phyloP scores from a whole-genome alignment of 768 basidiomycete species.

The Leccinum subtestaceum region DNA sequence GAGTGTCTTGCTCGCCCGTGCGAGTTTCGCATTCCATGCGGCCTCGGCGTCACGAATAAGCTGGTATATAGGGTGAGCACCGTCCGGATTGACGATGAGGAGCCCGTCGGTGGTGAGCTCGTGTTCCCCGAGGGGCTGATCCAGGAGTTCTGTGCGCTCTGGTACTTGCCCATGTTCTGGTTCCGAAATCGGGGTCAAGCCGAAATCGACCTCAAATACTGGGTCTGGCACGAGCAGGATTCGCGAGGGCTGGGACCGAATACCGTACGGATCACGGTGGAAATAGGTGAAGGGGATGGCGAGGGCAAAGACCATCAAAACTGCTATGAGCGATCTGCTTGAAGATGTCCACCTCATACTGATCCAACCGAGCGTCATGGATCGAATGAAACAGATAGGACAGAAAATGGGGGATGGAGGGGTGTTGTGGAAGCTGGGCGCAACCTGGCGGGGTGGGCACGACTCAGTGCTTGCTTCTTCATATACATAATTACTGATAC shows the following conservation, averaged over 20 bases:
- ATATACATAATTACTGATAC: neutral
- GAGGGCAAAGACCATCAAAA: neutral
- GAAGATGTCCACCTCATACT: neutral
- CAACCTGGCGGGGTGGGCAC: neutral
- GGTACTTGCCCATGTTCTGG: neutral
- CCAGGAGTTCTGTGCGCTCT: neutral
- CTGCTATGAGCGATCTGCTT: neutral
- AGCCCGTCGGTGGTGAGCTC: conserved; percentile 28
- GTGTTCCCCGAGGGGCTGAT: conserved; percentile 16
- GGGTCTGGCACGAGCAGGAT: no score
- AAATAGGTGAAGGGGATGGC: neutral
- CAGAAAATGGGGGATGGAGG: neutral
- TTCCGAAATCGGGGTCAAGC: neutral
- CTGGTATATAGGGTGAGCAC: conserved; percentile 44
- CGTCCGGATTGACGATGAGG: conserved; percentile 34
- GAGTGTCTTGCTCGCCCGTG: conserved; percentile 36
- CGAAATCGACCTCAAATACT: neutral
- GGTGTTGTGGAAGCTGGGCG: neutral
- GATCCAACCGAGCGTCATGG: neutral
- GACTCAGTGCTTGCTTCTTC: neutral
- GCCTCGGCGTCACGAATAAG: conserved; percentile 37
- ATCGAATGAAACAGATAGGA: neutral
- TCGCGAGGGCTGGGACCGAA: neutral
- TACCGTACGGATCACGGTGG: neutral
- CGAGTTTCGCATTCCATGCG: conserved; percentile 36